phyloP scores from a whole-genome alignment of 257 asterid genomes.

The Solanum pinnatisectum region DNA sequence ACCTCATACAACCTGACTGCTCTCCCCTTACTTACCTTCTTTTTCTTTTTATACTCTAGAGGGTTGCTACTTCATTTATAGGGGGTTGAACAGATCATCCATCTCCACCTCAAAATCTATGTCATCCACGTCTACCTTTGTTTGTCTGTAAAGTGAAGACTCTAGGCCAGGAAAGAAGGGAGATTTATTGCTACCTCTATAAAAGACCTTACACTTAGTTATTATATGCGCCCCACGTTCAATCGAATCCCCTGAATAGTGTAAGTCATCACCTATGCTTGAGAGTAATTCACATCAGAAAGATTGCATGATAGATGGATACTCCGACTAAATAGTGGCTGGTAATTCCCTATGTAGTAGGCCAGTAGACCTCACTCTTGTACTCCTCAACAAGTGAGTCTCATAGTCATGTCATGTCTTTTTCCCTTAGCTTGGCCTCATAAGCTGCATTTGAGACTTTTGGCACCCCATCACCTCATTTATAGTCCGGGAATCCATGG shows the following conservation, averaged over 20 bases:
- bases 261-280: fast-evolving
- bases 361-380: neutral
- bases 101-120: neutral
- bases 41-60: too few species aligned
- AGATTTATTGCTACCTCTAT: neutral
- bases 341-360: neutral
- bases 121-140: neutral
- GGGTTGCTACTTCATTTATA: neutral
- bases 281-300: neutral
- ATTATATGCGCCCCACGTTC: neutral
- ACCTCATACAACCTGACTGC: too few species aligned
- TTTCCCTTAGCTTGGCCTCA: neutral
- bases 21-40: neutral
- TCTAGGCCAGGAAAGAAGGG: neutral
- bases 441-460: neutral
- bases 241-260: neutral
- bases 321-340: neutral
- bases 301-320: too few species aligned
- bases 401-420: neutral
- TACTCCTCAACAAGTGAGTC: too few species aligned
- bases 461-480: neutral
- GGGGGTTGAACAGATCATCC: neutral
- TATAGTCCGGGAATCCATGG: neutral
- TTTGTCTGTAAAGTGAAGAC: too few species aligned
- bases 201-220: neutral